Conservation (phyloP, 2,329 filamentous ascomycete species). For the Zalaria sp. region DNA sequence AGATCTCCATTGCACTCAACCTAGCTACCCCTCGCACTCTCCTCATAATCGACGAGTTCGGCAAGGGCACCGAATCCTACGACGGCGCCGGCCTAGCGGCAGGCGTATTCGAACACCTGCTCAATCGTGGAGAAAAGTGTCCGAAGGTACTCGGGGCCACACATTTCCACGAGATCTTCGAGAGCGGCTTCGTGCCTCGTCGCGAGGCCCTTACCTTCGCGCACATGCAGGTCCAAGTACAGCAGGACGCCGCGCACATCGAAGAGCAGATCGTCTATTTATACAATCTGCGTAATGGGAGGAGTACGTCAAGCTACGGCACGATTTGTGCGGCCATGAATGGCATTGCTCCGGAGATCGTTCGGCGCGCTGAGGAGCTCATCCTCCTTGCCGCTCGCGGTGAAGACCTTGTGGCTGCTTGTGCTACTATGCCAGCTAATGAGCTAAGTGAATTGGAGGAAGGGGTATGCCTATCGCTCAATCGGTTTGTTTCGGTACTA, state of each 20-base stretch:
- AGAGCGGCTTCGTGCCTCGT: conserved; percentile 40
- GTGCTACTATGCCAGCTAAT: conserved; percentile 47
- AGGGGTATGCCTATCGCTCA: conserved; percentile 35
- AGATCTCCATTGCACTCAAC: conserved; percentile 63
- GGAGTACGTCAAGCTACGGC: conserved; percentile 71
- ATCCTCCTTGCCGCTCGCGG: conserved; percentile 53
- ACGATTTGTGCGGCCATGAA: conserved; percentile 75
- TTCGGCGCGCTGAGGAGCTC: conserved; percentile 63
- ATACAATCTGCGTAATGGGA: conserved; percentile 46
- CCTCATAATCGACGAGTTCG: conserved; percentile 86
- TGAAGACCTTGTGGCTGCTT: conserved; percentile 62
- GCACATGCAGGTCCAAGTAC: conserved; percentile 58
- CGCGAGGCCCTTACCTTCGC: conserved; percentile 40
- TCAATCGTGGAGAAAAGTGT: conserved; percentile 31
- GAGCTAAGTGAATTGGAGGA: conserved; percentile 54
- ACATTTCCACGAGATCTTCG: conserved; percentile 63
- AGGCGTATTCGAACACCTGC: conserved; percentile 44
- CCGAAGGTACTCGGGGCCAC: conserved; percentile 50
- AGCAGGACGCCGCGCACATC: conserved; percentile 33
- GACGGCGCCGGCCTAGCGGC: conserved; percentile 51
- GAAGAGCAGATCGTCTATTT: conserved; percentile 59
- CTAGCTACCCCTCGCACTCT: conserved; percentile 65
- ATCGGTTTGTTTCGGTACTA: conserved; percentile 4
- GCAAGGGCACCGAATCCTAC: conserved; percentile 50
- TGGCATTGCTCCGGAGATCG: conserved; percentile 57